Evolutionary conservation across 2,329 filamentous ascomycete species (phyloP).

Genomic region (Colletotrichum chlorophyti): DNA sequence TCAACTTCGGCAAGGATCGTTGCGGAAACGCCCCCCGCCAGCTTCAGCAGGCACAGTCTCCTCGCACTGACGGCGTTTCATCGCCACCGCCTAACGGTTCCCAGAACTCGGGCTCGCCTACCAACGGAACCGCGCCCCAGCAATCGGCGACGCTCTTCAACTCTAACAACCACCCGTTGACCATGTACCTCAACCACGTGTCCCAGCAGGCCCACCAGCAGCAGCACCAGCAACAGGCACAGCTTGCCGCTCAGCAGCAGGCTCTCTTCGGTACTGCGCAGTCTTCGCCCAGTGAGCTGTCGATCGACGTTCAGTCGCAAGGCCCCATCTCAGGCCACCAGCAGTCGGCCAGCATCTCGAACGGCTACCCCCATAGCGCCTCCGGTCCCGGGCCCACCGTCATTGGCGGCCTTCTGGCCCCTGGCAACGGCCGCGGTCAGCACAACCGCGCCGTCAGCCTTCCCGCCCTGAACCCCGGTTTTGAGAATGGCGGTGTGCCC

Average conservation of each 20-base stretch:
- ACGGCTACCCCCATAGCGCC: constrained; percentile 63
- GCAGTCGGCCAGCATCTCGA: constrained; percentile 70
- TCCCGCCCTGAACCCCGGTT: constrained; percentile 72
- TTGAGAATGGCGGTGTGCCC: constrained; percentile 62
- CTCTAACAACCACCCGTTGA: constrained; percentile 85
- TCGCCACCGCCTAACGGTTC: constrained; percentile 67
- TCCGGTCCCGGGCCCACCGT: constrained; percentile 67
- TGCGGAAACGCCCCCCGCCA: constrained; percentile 97
- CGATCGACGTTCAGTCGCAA: constrained; percentile 65
- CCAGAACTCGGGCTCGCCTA: constrained; percentile 59
- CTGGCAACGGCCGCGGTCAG: constrained; percentile 66
- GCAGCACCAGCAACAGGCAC: constrained; percentile 76
- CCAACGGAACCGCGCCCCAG: constrained; percentile 60
- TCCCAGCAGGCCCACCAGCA: constrained; percentile 76
- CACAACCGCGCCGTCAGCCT: constrained; percentile 88
- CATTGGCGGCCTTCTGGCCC: constrained; percentile 79
- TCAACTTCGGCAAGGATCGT: constrained; percentile 98
- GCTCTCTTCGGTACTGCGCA: constrained; percentile 80
- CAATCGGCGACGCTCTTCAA: constrained; percentile 70
- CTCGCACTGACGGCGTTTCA: constrained; percentile 66
- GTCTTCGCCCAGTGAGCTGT: constrained; percentile 62
- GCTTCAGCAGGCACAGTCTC: constrained; percentile 71
- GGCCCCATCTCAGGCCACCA: constrained; percentile 68
- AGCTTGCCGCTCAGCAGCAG: constrained; percentile 77
- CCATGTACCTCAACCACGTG: constrained; percentile 89